Evolutionary conservation across 306 rosid species (phyloP).

Genomic region (Trifolium fragiferum): DNA sequence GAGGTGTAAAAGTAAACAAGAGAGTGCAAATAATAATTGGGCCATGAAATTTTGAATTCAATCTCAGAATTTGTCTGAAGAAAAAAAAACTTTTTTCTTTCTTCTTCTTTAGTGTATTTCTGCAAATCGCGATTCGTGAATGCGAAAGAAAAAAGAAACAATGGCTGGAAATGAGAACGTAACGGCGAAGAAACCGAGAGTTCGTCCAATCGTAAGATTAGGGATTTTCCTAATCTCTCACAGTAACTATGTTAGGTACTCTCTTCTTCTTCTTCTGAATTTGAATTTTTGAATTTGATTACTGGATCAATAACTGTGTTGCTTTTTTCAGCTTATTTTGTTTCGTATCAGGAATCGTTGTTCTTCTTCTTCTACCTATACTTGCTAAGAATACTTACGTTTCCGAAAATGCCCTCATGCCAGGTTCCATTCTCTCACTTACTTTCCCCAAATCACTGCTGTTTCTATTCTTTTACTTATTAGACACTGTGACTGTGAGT

Average conservation of each 20-base stretch:
- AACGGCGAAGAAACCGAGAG: constrained; percentile 46
- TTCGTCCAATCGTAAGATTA: constrained; percentile 72
- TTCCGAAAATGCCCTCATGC: constrained; percentile 97
- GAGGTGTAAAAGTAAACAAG: neutral
- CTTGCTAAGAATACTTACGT: constrained; percentile 91
- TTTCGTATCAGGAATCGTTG: constrained; percentile 70
- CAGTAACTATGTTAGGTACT: constrained; percentile 69
- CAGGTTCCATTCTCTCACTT: constrained; percentile 56
- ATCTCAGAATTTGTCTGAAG: neutral
- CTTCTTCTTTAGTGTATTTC: neutral
- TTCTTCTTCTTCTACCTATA: constrained; percentile 82
- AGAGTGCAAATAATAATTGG: neutral
- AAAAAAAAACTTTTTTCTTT: neutral
- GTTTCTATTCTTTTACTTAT: neutral
- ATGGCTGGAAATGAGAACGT: constrained; percentile 48
- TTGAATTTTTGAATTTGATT: neutral
- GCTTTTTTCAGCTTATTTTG: constrained; percentile 62
- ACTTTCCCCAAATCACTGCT: neutral
- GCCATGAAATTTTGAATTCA: neutral
- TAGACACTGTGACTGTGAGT: neutral
- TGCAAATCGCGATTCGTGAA: neutral
- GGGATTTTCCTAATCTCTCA: constrained; percentile 79
- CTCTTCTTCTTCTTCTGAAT: neutral
- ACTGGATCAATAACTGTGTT: neutral
- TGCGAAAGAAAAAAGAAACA: neutral